phyloP scores from a whole-genome alignment of 108 stramenopile genomes.

The Fistulifera solaris region DNA sequence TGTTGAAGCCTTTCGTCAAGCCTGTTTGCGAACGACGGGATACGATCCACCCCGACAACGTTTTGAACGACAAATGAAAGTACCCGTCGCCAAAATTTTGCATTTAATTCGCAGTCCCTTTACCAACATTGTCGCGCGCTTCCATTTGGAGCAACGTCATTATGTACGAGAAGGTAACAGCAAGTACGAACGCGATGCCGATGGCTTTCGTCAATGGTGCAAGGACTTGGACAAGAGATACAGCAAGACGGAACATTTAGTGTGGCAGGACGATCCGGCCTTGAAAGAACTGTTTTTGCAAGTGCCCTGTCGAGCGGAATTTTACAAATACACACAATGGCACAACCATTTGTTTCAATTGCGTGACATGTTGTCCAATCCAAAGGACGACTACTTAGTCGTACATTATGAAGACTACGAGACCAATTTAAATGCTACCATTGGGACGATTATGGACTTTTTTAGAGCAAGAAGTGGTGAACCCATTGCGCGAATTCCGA shows the following conservation, averaged over 20 bases:
- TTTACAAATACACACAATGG: conserved; percentile 74
- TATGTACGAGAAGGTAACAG: conserved; percentile 12
- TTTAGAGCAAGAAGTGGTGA: neutral
- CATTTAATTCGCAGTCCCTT: conserved; percentile 65
- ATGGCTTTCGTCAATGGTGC: conserved; percentile 39
- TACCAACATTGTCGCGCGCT: conserved; percentile 61
- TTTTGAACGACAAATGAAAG: conserved; percentile 13
- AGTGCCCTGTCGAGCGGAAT: conserved; percentile 68
- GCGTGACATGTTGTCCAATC: neutral
- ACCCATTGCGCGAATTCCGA: conserved; percentile 3
- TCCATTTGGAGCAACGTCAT: conserved; percentile 44
- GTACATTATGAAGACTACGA: conserved; percentile 76
- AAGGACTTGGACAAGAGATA: conserved; percentile 6
- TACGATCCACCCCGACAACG: conserved; percentile 2
- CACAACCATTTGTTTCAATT: conserved; percentile 57
- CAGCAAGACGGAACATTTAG: conserved; percentile 20
- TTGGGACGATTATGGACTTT: conserved; percentile 40
- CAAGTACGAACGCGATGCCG: conserved; percentile 16
- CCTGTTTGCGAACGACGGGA: conserved; percentile 7
- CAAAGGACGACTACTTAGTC: conserved; percentile 8
- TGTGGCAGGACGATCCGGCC: conserved; percentile 9
- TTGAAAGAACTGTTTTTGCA: conserved; percentile 21
- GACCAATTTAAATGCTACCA: conserved; percentile 34
- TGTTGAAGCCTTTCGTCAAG: conserved; percentile 21
- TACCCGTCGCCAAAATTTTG: conserved; percentile 50